A percentile compares a stretch with the other conserved stretches of the same genome.
phyloP scores from a whole-genome alignment of 345 rosid genomes.

The Melastoma malabathricum region DNA sequence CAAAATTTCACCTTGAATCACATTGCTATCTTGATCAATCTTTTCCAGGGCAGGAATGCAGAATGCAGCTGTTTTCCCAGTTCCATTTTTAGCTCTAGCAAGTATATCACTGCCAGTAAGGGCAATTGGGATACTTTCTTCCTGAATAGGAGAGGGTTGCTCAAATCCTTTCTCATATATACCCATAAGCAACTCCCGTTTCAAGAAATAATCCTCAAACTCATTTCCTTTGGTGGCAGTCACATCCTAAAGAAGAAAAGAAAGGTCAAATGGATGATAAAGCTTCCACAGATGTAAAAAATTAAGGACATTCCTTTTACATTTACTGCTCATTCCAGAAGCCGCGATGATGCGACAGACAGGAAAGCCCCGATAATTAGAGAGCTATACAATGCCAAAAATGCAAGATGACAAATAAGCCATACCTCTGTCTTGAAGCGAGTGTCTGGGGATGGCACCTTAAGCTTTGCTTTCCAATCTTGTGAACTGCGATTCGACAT shows the following conservation, averaged over 20 bases:
- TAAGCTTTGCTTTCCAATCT: conserved; percentile 83
- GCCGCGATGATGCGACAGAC: too few species aligned
- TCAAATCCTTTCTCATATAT: conserved; percentile 98
- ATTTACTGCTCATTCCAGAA: too few species aligned
- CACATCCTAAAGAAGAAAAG: conserved; percentile 51
- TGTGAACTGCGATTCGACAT: conserved; percentile 29
- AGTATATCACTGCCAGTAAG: conserved; percentile 98
- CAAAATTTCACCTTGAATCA: conserved; percentile 55
- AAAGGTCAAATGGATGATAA: too few species aligned
- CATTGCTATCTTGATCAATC: conserved; percentile 86
- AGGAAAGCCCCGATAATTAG: too few species aligned
- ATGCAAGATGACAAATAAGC: neutral
- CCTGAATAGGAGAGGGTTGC: conserved; percentile 98
- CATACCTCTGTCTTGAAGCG: conserved; percentile 88
- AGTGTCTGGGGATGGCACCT: conserved; percentile 60
- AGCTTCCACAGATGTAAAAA: too few species aligned
- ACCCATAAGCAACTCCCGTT: conserved; percentile 90
- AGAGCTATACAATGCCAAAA: too few species aligned
- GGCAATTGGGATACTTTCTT: conserved; percentile 99
- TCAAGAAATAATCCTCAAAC: conserved; percentile 95
- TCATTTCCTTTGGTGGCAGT: conserved; percentile 99
- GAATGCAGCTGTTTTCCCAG: conserved; percentile 99
- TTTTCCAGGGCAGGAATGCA: conserved; percentile 95
- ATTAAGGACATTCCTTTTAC: too few species aligned
- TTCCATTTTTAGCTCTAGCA: conserved; percentile 99